Base-by-base conservation (phyloP, 805 yeast genomes). In the Yarrowia bubula region DNA sequence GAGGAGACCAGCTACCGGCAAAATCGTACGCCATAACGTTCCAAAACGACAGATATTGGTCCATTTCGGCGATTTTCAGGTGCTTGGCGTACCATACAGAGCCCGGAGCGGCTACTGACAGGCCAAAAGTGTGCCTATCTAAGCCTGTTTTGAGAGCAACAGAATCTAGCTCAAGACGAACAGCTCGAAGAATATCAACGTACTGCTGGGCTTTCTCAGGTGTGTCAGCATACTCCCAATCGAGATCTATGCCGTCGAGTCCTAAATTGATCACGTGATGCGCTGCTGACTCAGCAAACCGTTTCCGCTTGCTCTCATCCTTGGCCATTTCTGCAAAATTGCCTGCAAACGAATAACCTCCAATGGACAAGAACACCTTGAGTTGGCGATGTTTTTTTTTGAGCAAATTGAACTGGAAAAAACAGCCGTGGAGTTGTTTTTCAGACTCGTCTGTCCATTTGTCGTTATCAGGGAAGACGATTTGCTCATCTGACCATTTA, bases 11-110 rank as follows among this genome's bases (percentile, higher is more conserved):
- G 8, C 83, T 79, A 0, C 98, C 98, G 1, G 86, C 77, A 70
- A 86, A 89, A 74, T 95, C 98, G 74, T 95, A 93, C 17, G 95
- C 85, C 98, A 93, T 93, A 66, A 95, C 74, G 73, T 93, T 92
- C 88, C 92, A 92, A 69, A 84, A 84, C 17, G 84, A 77, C 15
- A 95, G 71, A 69, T 80, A 80, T 28, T 73, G 71, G 69, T 87
- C 87, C 82, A 93, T 80, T n/a, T 80, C 80, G 0, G 68, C 60
- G 1, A 92, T 70, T 5, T 81, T 74, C 62, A 87, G 77, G 6
- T 73, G 67, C 3, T 70, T 61, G 15, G 86, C 71, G 63, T 81
- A 80, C 4, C 81, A 83, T 0, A 74, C 70, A 9, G 85, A 84
- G 0, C 87, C 89, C 0, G 98, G 96, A 2, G 89, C 81, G 0